Evolutionary conservation across 179 eudicot species (phyloP).

Genomic region (Pouteria campechiana): DNA sequence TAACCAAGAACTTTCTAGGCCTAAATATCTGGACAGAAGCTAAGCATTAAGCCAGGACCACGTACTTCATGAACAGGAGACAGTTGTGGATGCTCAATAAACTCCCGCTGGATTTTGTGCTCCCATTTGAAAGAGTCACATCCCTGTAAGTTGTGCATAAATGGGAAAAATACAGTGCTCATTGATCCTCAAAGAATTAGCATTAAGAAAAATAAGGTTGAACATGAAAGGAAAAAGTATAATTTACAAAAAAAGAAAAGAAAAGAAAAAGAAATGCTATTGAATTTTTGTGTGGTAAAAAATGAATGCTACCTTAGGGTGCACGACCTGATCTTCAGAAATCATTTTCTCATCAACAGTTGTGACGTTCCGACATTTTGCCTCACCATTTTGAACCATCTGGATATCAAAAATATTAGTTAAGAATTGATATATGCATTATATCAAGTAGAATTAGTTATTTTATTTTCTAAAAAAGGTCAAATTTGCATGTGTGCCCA

Average conservation of each 20-base stretch:
- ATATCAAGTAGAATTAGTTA: too few relatives aligned
- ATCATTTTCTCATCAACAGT: slow-evolving; percentile 24
- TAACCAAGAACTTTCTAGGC: too few relatives aligned
- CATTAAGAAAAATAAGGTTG: background rate
- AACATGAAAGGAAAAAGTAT: background rate
- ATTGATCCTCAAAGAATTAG: slow-evolving; percentile 7
- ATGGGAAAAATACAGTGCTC: slow-evolving; percentile 4
- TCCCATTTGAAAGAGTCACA: too few relatives aligned
- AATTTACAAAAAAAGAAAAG: background rate
- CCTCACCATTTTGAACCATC: slow-evolving; percentile 37
- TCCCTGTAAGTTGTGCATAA: background rate
- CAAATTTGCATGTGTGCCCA: too few relatives aligned
- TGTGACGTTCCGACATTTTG: slow-evolving; percentile 17
- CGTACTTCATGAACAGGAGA: slow-evolving; percentile 23
- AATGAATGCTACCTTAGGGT: slow-evolving; percentile 18
- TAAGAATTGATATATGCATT: too few relatives aligned
- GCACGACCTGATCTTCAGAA: slow-evolving; percentile 18
- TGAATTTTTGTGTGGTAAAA: too few relatives aligned
- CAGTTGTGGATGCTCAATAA: slow-evolving; percentile 12
- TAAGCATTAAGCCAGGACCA: too few relatives aligned
- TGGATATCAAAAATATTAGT: too few relatives aligned
- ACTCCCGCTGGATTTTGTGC: slow-evolving; percentile 9
- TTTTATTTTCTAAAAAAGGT: too few relatives aligned
- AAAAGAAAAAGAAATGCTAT: background rate
- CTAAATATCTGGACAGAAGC: too few relatives aligned